Evolutionary conservation across 805 yeast species (phyloP).

Genomic region (Hanseniaspora nectarophila): DNA sequence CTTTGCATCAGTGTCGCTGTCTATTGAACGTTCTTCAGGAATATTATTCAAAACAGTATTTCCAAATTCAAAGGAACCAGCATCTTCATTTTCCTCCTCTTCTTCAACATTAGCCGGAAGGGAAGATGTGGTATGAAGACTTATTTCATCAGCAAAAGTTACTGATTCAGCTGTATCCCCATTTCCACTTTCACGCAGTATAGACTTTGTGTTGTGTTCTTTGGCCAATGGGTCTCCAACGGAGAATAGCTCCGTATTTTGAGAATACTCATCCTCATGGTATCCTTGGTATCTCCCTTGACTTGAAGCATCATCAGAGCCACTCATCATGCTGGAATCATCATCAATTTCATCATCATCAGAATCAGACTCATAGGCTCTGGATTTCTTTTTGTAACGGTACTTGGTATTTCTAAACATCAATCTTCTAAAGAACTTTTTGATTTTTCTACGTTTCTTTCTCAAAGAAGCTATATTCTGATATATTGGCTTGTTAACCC

Average conservation of each 20-base stretch:
- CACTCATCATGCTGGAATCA: not conserved
- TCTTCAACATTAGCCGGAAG: not conserved
- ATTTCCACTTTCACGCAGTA: not conserved
- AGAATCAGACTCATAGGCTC: not conserved
- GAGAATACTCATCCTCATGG: not conserved
- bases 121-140: slow-evolving; percentile 3
- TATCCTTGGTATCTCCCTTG: not conserved
- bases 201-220: not conserved
- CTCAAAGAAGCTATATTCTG: slow-evolving; percentile 20
- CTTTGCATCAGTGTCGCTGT: not conserved
- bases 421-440: slow-evolving; percentile 1
- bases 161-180: not conserved
- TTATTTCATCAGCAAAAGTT: not conserved
- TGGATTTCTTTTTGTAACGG: not conserved
- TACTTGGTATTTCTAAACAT: not conserved
- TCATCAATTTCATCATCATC: slow-evolving; percentile 4
- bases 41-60: slow-evolving; percentile 1
- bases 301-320: not conserved
- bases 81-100: not conserved
- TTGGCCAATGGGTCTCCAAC: not conserved
- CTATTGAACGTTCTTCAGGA: slow-evolving; percentile 1
- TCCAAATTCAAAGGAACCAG: not conserved
- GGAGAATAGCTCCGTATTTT: not conserved
- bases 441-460: slow-evolving; percentile 3
- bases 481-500: slow-evolving; percentile 35